Base-by-base conservation (phyloP, 345 rosid species). In the Citrus maxima region DNA sequence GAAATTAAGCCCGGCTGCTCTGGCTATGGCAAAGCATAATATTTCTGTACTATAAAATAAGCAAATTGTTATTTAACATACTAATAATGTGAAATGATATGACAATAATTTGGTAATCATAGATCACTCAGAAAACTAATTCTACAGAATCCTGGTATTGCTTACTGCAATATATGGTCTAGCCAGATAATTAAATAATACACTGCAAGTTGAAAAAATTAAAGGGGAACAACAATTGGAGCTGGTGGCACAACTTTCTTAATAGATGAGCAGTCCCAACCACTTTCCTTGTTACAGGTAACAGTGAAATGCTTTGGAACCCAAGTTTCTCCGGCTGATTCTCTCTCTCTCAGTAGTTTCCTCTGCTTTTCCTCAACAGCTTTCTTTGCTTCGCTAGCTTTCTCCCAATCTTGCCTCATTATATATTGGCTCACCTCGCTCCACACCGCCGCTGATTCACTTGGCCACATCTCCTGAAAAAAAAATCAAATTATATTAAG, bases 371-470 rank as follows among this genome's bases (percentile, higher is more conserved):
- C 90, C 80, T 95, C 98, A 7, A 95, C 79, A 0, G 37, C 72
- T 34, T 78, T 88, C 93, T 95, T 95, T 2, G 88, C 91, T 81
- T 89, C 89, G 46, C 80, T 85, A 32, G 97, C 97, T 84, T 86
- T 90, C 76, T 85, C 90, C 98, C 98, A 95, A 2, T 93, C 91
- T 30, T 84, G 76, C 37, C 27, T 86, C 70, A 92, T 61, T 12
- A 95, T 90, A 37, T 80, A 90, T 81, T 77, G 82, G 87, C 89
- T 92, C 59, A 89, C 88, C 75, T 80, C 86, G 22, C 91, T 80
- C 99, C 99, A 93, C 22, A 95, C 94, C n/a, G 70, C 74, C 1
- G 87, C 88, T 0, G 99, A 92, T 86, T 95, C 98, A 25, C 80
- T 90, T 73, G 71, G 51, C 80, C 67, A 73, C 71, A 95, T 82